Evolutionary conservation across 2,329 filamentous ascomycete species (phyloP), one percentile per base, ranked within the genome.

Genomic region (Zymoseptoria crescenta): DNA sequence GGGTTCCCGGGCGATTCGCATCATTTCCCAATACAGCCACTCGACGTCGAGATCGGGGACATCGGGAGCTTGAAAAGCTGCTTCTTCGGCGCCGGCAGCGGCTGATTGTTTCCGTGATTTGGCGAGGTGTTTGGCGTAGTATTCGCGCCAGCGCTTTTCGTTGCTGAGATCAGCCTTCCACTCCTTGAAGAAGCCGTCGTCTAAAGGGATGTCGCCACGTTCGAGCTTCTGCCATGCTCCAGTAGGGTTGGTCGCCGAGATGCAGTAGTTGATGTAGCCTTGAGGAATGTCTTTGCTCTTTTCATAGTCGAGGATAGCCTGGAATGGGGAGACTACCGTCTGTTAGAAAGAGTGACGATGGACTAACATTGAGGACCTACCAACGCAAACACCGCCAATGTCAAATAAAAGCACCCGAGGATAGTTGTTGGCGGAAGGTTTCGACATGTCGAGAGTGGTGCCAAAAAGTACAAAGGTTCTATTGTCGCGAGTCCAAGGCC

Each of bases 301-400:
- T 73, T 97, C 94, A 73, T 96, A 96, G 75, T 96, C 88, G 58
- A 96, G 81, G 68, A 99, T 97, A 1, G 89, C 86, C 77, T 96
- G 91, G 70, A 99, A 92, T 8, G 94, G 94, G 1, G 91, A 96
- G 24, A 88, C 79, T 57, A 96, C 91, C 21, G 24, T 21, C 4
- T 50, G 21, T 59, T 20, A 55, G 57, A 27, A 6, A 4, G 24
- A 27, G 10, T n/a, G 19, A 3, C 24, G 48, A 16, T 10, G 30
- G 16, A 29, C 28, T 30, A 41, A 13, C 41, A 19, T 56, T 9
- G 8, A 21, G 1, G 16, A 60, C 51, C 56, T 61, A 85, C 90
- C 80, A 87, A 96, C 93, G 81, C 91, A 95, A 67, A 99, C 94
- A 62, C 94, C 94, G 48, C 94, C 94, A 67, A 99, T 94, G 75